Evolutionary conservation across 2,329 filamentous ascomycete genomes (phyloP).

Genomic region (Aspergillus versicolor): DNA sequence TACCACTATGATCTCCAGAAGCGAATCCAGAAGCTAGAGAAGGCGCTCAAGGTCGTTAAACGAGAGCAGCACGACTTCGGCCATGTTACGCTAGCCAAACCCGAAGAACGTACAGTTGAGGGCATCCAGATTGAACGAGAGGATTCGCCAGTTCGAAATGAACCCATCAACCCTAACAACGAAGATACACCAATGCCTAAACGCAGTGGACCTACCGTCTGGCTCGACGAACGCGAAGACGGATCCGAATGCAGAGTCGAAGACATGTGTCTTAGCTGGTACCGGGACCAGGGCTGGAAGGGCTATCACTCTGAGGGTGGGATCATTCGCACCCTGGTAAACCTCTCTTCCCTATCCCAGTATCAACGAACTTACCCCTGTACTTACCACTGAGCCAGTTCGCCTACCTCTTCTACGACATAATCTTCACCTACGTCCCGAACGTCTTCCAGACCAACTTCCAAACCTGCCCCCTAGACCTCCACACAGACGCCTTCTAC

Average conservation of each 20-base stretch:
- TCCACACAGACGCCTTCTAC: conserved; percentile 92
- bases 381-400: conserved; percentile 44
- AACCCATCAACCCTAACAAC: not conserved
- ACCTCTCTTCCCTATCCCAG: conserved; percentile 3
- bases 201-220: conserved; percentile 65
- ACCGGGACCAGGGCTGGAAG: conserved; percentile 82
- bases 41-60: conserved; percentile 74
- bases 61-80: conserved; percentile 90
- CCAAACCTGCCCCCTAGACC: conserved; percentile 88
- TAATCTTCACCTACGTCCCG: conserved; percentile 88
- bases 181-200: conserved; percentile 12
- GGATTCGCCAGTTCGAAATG: conserved; percentile 34
- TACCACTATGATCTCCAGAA: conserved; percentile 95
- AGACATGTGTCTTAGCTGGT: conserved; percentile 87
- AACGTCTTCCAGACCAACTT: conserved; percentile 97
- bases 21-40: conserved; percentile 87
- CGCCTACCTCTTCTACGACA: conserved; percentile 87
- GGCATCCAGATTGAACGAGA: conserved; percentile 74
- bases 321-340: conserved; percentile 76
- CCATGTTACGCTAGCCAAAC: conserved; percentile 75
- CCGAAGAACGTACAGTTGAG: conserved; percentile 70
- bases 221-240: conserved; percentile 74
- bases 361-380: not conserved
- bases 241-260: conserved; percentile 81
- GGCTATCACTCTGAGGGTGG: conserved; percentile 92